These are phyloP conservation scores for Hymenoscyphus salicellus DNA, from an alignment of 2,329 filamentous ascomycete species.

Conservation along the genomic window DNA sequence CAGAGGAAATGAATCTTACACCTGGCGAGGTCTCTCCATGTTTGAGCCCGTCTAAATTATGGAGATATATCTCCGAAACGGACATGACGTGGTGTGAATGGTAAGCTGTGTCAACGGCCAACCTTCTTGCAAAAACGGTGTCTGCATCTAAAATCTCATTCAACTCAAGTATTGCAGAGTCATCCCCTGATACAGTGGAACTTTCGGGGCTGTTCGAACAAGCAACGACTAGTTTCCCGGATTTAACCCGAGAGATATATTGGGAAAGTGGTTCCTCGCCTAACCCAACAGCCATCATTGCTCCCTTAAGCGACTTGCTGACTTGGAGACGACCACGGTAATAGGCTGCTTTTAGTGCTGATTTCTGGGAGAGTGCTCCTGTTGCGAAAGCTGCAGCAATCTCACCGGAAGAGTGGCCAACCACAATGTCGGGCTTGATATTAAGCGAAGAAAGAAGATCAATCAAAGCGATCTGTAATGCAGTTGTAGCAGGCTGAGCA, in stretches of 20 bases:
- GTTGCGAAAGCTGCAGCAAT: slow-evolving; percentile 38
- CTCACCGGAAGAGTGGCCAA: slow-evolving; percentile 49
- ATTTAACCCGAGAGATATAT: slow-evolving; percentile 5
- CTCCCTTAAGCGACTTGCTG: slow-evolving; percentile 6
- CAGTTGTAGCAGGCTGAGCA: slow-evolving; percentile 45
- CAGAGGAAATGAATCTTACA: slow-evolving; percentile 1
- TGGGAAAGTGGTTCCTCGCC: slow-evolving; percentile 22
- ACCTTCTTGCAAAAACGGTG: slow-evolving; percentile 35
- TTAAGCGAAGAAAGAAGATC: slow-evolving; percentile 45
- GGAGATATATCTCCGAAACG: slow-evolving; percentile 29
- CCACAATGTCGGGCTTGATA: slow-evolving; percentile 40
- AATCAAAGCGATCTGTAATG: slow-evolving; percentile 47
- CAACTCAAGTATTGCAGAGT: slow-evolving; percentile 14
- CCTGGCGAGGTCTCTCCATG: not conserved
- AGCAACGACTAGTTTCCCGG: slow-evolving; percentile 32
- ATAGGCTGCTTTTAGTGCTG: slow-evolving; percentile 29
- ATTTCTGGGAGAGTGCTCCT: slow-evolving; percentile 25
- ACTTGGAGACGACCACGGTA: slow-evolving; percentile 31
- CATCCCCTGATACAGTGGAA: slow-evolving; percentile 26
- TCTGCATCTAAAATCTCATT: slow-evolving; percentile 12
- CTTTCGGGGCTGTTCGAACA: slow-evolving; percentile 31
- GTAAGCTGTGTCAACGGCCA: slow-evolving; percentile 41
- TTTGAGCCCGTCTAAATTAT: not conserved
- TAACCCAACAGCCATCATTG: slow-evolving; percentile 53
- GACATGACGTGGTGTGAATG: slow-evolving; percentile 38